Evolutionary conservation across 768 basidiomycete genomes (phyloP).

Genomic region (Boletus subparvulus): DNA sequence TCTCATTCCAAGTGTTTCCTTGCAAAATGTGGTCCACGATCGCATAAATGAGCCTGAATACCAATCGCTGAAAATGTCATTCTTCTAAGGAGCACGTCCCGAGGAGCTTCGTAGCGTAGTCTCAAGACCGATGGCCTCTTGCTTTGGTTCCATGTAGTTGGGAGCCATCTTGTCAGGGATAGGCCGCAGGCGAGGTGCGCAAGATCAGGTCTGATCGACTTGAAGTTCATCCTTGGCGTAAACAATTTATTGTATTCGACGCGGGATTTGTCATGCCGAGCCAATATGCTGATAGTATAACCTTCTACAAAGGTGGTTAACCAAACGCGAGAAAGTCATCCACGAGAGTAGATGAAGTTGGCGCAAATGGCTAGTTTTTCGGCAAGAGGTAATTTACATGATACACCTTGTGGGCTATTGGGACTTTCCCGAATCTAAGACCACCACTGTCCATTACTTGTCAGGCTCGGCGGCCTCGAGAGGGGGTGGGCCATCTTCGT

Average conservation of each 20-base stretch:
- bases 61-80: too few relatives aligned
- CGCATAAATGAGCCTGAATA: too few relatives aligned
- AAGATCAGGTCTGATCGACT: too few relatives aligned
- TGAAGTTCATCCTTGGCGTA: too few relatives aligned
- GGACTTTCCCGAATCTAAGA: not conserved
- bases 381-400: conserved; percentile 17
- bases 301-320: not conserved
- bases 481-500: conserved; percentile 74
- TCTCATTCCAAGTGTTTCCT: too few relatives aligned
- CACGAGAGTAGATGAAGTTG: not conserved
- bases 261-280: not conserved
- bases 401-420: conserved; percentile 3
- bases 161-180: not conserved
- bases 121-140: too few relatives aligned
- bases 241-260: not conserved
- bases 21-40: too few relatives aligned
- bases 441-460: not conserved
- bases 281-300: too few relatives aligned
- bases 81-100: too few relatives aligned
- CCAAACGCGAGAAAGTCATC: not conserved
- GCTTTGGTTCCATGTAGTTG: too few relatives aligned
- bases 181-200: not conserved
- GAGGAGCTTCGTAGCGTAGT: too few relatives aligned
- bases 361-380: conserved; percentile 2
- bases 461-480: conserved; percentile 65